A percentile compares a stretch with the other conserved stretches of the same genome.
phyloP scores from a whole-genome alignment of 345 rosid species.

The Erysimum cheiranthoides region DNA sequence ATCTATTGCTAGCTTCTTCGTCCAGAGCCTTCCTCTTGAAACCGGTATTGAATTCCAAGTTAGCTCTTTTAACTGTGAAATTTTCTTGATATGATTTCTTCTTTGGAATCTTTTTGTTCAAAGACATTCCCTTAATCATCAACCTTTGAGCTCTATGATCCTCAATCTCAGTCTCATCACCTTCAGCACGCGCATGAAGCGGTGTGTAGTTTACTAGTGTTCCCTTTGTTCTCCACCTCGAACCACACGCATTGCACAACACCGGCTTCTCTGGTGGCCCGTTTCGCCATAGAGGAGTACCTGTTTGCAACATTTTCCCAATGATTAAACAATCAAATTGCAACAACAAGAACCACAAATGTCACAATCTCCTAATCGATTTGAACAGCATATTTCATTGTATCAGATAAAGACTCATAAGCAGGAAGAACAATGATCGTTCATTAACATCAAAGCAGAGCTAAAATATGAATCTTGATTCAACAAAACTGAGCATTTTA shows the following conservation, averaged over 20 bases:
- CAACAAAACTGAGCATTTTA: slow-evolving; percentile 21
- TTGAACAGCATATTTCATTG: background rate
- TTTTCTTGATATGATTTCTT: slow-evolving; percentile 65
- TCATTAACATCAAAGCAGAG: slow-evolving; percentile 10
- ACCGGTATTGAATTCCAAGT: slow-evolving; percentile 58
- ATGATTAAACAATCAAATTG: slow-evolving; percentile 25
- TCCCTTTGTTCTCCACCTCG: slow-evolving; percentile 62
- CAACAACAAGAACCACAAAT: slow-evolving; percentile 32
- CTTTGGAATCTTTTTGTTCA: slow-evolving; percentile 68
- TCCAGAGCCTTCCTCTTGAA: slow-evolving; percentile 64
- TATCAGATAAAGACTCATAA: slow-evolving; percentile 15
- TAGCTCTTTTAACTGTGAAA: slow-evolving; percentile 49
- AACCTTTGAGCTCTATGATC: slow-evolving; percentile 61
- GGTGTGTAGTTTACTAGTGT: slow-evolving; percentile 60
- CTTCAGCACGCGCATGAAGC: slow-evolving; percentile 59
- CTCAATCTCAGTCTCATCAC: slow-evolving; percentile 63
- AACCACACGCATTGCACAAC: slow-evolving; percentile 81
- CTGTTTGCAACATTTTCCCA: slow-evolving; percentile 42
- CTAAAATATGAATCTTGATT: background rate
- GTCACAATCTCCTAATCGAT: background rate
- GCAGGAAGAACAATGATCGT: slow-evolving; percentile 26
- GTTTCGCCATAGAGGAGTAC: slow-evolving; percentile 71
- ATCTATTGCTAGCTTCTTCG: slow-evolving; percentile 87
- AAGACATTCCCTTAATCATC: slow-evolving; percentile 52
- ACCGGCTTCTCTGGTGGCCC: slow-evolving; percentile 72